Evolutionary conservation across 2,329 filamentous ascomycete genomes (phyloP).

Genomic region (Arthrobotrys musiformis): DNA sequence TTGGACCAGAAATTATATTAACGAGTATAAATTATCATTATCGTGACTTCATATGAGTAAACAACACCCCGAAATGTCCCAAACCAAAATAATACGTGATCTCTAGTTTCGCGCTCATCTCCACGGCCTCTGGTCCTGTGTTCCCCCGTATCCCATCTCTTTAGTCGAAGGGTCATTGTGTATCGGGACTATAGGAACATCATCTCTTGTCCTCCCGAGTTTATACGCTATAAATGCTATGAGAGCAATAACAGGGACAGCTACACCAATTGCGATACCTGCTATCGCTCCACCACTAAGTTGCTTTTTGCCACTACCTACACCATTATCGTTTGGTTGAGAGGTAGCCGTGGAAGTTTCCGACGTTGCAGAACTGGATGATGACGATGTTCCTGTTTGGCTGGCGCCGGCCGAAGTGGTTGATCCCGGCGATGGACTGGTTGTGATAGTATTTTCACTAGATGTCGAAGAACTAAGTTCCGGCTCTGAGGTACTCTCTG

Average conservation of each 20-base stretch:
- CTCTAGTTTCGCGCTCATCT: no score
- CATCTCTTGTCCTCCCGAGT: constrained; percentile 17
- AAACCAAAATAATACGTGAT: no score
- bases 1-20: background rate
- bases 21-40: background rate
- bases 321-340: background rate
- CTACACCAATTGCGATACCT: constrained; percentile 37
- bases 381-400: constrained; percentile 9
- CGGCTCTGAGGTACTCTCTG: constrained; percentile 1
- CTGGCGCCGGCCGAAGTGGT: constrained; percentile 4
- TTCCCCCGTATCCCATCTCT: constrained; percentile 11
- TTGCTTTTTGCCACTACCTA: background rate
- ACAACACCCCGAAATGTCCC: background rate
- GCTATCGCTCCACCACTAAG: constrained; percentile 45
- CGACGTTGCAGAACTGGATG: background rate
- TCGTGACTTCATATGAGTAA: background rate
- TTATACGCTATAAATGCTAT: constrained; percentile 39
- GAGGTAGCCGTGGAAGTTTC: background rate
- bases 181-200: constrained; percentile 37
- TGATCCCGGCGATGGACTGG: constrained; percentile 31
- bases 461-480: background rate
- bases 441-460: background rate
- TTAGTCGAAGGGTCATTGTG: constrained; percentile 39
- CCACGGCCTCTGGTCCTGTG: background rate
- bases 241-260: constrained; percentile 29